Percentiles rank a stretch among this genome's conserved stretches.
phyloP scores from a whole-genome alignment of 148 eudicot species.

The Nepenthes mirabilis region DNA sequence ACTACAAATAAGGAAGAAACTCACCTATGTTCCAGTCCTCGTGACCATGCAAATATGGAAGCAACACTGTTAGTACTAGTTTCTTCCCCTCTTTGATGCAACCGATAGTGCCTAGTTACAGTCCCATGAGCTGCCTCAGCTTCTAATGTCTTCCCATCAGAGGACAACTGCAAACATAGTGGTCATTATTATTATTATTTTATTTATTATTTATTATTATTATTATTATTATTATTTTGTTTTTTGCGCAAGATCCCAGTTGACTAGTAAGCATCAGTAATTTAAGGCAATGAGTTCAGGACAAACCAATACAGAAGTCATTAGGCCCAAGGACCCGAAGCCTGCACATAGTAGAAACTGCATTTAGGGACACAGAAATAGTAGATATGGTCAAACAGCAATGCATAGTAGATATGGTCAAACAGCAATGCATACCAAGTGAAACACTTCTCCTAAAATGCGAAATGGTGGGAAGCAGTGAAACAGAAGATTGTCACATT shows the following conservation, averaged over 20 bases:
- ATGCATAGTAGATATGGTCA: neutral
- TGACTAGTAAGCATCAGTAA: neutral
- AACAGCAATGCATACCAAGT: neutral
- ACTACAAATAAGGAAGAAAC: conserved; percentile 1
- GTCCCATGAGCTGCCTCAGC: conserved; percentile 87
- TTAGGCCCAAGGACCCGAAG: conserved; percentile 65
- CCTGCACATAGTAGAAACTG: conserved; percentile 23
- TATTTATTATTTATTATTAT: no score
- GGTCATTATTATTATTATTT: neutral
- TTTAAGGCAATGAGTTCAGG: neutral
- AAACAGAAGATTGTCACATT: no score
- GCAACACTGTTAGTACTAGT: conserved; percentile 78
- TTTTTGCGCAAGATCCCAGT: conserved; percentile 3
- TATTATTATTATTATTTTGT: neutral
- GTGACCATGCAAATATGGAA: conserved; percentile 72
- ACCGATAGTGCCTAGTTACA: conserved; percentile 57
- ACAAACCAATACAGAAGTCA: conserved; percentile 65
- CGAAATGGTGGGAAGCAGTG: no score
- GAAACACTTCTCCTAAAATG: no score
- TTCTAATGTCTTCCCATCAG: conserved; percentile 69
- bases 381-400: neutral
- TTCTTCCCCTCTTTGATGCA: conserved; percentile 59
- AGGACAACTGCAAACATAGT: conserved; percentile 35
- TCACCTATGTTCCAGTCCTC: conserved; percentile 65
- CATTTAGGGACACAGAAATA: neutral